These are phyloP conservation scores for Infundibulicybe gibba DNA, from an alignment of 768 basidiomycete genomes.

Conservation along the genomic window DNA sequence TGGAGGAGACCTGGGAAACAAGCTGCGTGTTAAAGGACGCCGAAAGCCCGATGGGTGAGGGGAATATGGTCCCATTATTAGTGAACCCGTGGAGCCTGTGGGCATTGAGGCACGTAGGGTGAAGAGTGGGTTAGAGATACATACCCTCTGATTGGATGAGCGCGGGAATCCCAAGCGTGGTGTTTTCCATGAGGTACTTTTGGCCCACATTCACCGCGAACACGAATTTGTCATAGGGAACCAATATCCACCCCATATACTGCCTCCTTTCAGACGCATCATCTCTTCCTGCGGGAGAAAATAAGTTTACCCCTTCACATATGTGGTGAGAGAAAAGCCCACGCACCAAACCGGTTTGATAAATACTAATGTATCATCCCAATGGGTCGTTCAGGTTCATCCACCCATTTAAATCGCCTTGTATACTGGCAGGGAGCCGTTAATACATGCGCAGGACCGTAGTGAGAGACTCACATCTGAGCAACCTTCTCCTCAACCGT, in stretches of 20 bases:
- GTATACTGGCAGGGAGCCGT: conserved; percentile 39
- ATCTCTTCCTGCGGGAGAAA: conserved; percentile 38
- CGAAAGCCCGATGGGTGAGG: conserved; percentile 63
- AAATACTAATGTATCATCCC: conserved; percentile 53
- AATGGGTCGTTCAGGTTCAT: conserved; percentile 58
- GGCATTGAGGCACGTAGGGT: conserved; percentile 4
- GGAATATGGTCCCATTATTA: conserved; percentile 67
- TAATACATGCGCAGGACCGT: not conserved
- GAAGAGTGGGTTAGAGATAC: not conserved
- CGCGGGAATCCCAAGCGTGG: conserved; percentile 68
- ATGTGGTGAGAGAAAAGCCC: not conserved
- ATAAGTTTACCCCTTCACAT: not conserved
- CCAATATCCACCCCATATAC: conserved; percentile 65
- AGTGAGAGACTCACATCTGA: conserved; percentile 43
- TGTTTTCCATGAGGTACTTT: conserved; percentile 66
- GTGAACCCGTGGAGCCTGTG: conserved; percentile 64
- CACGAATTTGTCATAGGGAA: conserved; percentile 60
- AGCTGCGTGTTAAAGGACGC: conserved; percentile 58
- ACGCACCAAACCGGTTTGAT: conserved; percentile 52
- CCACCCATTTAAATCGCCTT: conserved; percentile 64
- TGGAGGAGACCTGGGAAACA: conserved; percentile 43
- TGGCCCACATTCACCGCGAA: conserved; percentile 56
- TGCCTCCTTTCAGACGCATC: conserved; percentile 52
- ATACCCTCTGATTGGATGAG: conserved; percentile 57
- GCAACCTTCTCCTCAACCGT: conserved; percentile 64